Evolutionary conservation across 768 basidiomycete genomes (phyloP), one percentile per base, ranked within the genome.

Genomic region (Pseudohyphozyma bogoriensis): DNA sequence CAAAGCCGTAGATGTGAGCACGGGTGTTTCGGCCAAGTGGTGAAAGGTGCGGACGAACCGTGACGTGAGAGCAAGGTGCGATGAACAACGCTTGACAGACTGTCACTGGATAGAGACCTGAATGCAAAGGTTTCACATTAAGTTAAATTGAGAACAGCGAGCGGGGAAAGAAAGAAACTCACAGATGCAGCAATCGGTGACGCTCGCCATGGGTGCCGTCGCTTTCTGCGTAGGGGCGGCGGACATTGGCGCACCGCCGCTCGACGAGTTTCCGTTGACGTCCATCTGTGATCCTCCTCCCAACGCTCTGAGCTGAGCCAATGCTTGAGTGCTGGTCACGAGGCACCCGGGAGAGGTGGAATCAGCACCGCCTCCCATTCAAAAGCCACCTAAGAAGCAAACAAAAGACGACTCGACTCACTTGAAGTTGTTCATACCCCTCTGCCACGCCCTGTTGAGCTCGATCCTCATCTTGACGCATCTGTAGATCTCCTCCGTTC

Each of bases 61-160:
- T 67, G 7, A 90, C 85, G 73, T 99, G 93, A 1, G 89, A 91
- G 75, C 93, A 99, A 0, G 93, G 93, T 32, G 93, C 90, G 71
- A 99, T 92, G 78, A 99, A 96, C 51, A 97, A 82, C 0, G 90
- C 87, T 74, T 99, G 93, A 63, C 85, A 87, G 72, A 96, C 91
- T 1, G 89, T 86, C 0, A 97, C 90, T 28, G 83, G 77, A 77
- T 93, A 99, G 31, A 86, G 75, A 72, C 82, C 81, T 82, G 37
- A 22, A 11, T 18, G 16, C 37, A 24, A 51, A 12, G 33, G 33
- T 26, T 16, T 44, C 8, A 47, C 20, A 49, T 31, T 16, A n/a
- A n/a, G n/a, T 5, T 16, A 4, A n/a, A 22, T n/a, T 26, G 22
- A 39, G 33, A 1, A 28, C 18, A 20, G 26, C 5, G 42, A 44